Percentiles rank a stretch among this genome's conserved stretches.
Evolutionary conservation across 2,329 filamentous ascomycete species (phyloP).

Genomic region (Cryphonectria carpinicola): DNA sequence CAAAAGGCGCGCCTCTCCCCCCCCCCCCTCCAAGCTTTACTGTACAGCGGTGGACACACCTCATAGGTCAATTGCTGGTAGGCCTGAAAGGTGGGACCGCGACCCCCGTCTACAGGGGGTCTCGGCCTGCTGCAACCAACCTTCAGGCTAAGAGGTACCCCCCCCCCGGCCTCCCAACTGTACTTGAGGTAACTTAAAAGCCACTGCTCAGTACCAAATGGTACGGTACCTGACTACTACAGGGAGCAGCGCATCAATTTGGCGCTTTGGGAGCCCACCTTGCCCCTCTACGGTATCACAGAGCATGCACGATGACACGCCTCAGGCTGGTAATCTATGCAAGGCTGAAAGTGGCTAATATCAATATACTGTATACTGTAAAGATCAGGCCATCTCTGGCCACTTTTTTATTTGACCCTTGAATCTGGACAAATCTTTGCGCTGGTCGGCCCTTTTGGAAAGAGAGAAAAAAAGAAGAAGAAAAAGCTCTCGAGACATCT

Average conservation of each 20-base stretch:
- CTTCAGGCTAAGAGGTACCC: background rate
- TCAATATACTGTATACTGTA: background rate
- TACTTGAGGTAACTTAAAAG: background rate
- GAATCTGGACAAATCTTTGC: background rate
- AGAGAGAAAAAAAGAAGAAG: background rate
- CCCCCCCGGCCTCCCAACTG: too few species aligned
- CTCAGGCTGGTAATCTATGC: background rate
- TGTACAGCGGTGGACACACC: conserved; percentile 7
- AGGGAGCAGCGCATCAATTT: background rate
- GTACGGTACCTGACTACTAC: background rate
- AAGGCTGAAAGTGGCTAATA: conserved; percentile 1
- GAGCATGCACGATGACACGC: background rate
- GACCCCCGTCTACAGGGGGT: conserved; percentile 2
- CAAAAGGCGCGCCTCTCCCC: background rate
- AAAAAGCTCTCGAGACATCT: background rate
- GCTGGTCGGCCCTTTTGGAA: background rate
- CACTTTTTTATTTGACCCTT: background rate
- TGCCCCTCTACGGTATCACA: background rate
- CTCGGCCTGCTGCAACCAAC: background rate
- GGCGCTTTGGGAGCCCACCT: background rate
- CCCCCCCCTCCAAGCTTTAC: conserved; percentile 2
- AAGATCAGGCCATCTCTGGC: conserved; percentile 4
- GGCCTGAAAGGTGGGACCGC: background rate
- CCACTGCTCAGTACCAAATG: background rate
- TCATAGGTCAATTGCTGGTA: conserved; percentile 19